These are phyloP conservation scores for Bocquillonia castaneifolia DNA, from an alignment of 441 rosid genomes.

Conservation along the genomic window DNA sequence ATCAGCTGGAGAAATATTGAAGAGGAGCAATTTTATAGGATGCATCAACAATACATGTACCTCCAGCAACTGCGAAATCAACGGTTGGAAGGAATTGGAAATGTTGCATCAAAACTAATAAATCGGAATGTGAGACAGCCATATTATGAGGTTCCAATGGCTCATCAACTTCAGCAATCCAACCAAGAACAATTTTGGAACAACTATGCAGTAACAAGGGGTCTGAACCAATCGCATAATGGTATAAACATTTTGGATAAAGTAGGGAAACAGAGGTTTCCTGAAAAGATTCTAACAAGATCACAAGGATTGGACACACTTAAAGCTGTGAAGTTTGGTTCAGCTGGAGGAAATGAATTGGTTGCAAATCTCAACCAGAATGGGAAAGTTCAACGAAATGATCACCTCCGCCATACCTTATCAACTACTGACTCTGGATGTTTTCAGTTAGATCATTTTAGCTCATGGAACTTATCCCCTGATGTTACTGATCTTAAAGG, in stretches of 20 bases:
- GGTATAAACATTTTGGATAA: conserved; percentile 34
- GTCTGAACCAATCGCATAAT: conserved; percentile 33
- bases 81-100: conserved; percentile 35
- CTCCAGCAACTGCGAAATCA: conserved; percentile 48
- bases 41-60: conserved; percentile 49
- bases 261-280: conserved; percentile 41
- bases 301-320: conserved; percentile 48
- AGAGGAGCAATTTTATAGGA: conserved; percentile 46
- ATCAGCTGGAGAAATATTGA: conserved; percentile 47
- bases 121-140: conserved; percentile 39
- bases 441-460: conserved; percentile 32
- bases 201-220: conserved; percentile 28
- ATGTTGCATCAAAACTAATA: conserved; percentile 28
- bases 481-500: conserved; percentile 33
- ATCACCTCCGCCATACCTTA: conserved; percentile 30
- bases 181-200: conserved; percentile 41
- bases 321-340: conserved; percentile 46
- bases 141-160: conserved; percentile 37
- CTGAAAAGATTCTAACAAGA: conserved; percentile 69
- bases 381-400: conserved; percentile 38
- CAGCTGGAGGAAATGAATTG: conserved; percentile 43
- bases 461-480: conserved; percentile 34
- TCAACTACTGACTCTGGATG: conserved; percentile 31
- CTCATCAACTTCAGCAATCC: conserved; percentile 41
- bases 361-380: conserved; percentile 33